Evolutionary conservation across 2,329 filamentous ascomycete species (phyloP).

Genomic region (Calonectria montana): DNA sequence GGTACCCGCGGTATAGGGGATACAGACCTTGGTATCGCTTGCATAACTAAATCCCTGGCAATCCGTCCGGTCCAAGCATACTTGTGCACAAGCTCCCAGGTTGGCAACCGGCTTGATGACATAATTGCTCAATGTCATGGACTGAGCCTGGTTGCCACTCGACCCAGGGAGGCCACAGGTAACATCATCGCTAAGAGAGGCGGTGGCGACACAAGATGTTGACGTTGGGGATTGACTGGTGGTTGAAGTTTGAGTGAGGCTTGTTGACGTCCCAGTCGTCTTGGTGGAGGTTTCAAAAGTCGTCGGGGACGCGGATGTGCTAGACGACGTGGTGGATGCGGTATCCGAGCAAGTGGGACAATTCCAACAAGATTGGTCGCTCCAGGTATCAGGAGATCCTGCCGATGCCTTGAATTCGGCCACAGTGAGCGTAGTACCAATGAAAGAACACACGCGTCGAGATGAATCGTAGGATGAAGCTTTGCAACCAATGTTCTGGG

Average conservation of each 20-base stretch:
- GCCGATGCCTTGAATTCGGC: constrained; percentile 16
- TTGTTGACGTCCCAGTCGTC: background rate
- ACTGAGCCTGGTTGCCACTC: constrained; percentile 30
- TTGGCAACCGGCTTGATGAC: constrained; percentile 32
- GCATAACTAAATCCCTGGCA: constrained; percentile 31
- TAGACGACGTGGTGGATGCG: background rate
- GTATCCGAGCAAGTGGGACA: constrained; percentile 24
- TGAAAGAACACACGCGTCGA: constrained; percentile 14
- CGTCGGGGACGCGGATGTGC: background rate
- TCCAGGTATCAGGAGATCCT: constrained; percentile 17
- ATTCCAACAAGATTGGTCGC: constrained; percentile 29
- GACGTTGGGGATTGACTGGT: background rate
- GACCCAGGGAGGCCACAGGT: constrained; percentile 31
- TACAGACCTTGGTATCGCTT: constrained; percentile 24
- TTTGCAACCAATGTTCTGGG: constrained; percentile 22
- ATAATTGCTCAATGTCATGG: constrained; percentile 17
- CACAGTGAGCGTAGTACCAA: constrained; percentile 5
- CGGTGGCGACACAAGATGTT: constrained; percentile 22
- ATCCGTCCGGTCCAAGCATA: constrained; percentile 27
- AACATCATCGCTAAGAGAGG: constrained; percentile 24
- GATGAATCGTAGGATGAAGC: constrained; percentile 24
- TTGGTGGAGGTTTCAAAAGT: constrained; percentile 12
- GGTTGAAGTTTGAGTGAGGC: background rate
- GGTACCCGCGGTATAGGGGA: constrained; percentile 22
- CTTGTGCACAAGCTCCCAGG: constrained; percentile 23